phyloP scores from a whole-genome alignment of 2,329 filamentous ascomycete genomes.

The Fusarium buxicola region DNA sequence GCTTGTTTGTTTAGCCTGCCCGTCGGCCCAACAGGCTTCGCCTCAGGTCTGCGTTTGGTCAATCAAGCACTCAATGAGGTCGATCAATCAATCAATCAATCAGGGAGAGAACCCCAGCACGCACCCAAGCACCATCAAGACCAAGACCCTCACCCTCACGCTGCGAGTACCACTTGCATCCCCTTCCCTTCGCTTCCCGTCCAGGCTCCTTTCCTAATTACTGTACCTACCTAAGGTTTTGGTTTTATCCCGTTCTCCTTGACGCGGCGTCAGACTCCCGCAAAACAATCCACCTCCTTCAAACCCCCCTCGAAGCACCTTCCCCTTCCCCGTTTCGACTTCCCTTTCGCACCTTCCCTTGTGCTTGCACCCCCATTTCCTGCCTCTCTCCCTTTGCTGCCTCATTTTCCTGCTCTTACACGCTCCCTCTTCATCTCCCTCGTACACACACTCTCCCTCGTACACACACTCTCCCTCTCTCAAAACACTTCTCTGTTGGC shows the following conservation, averaged over 20 bases:
- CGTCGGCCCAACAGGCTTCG: constrained; percentile 40
- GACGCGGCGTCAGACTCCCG: constrained; percentile 44
- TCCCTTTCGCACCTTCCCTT: constrained; percentile 45
- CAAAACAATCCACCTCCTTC: constrained; percentile 47
- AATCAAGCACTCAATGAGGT: constrained; percentile 37
- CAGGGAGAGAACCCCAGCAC: constrained; percentile 36
- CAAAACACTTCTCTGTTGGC: constrained; percentile 35
- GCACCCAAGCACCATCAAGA: constrained; percentile 31
- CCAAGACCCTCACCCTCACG: constrained; percentile 34
- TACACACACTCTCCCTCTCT: constrained; percentile 42
- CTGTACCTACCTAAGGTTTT: constrained; percentile 42
- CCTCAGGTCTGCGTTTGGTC: constrained; percentile 43
- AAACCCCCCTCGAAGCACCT: constrained; percentile 34
- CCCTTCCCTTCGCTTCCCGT: constrained; percentile 30
- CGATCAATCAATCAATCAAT: constrained; percentile 37
- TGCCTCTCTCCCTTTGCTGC: constrained; percentile 45
- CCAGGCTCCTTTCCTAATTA: no score
- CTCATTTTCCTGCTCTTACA: constrained; percentile 45
- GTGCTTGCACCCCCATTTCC: constrained; percentile 41
- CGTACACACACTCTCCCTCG: constrained; percentile 42
- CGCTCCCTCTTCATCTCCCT: constrained; percentile 43
- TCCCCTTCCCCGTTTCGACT: constrained; percentile 38
- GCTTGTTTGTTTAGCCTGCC: constrained; percentile 32
- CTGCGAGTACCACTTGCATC: constrained; percentile 35
- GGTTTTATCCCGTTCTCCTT: constrained; percentile 41